These are phyloP conservation scores for Pythium rhizo-oryzae DNA, from an alignment of 352 stramenopile genomes.

Conservation along the genomic window DNA sequence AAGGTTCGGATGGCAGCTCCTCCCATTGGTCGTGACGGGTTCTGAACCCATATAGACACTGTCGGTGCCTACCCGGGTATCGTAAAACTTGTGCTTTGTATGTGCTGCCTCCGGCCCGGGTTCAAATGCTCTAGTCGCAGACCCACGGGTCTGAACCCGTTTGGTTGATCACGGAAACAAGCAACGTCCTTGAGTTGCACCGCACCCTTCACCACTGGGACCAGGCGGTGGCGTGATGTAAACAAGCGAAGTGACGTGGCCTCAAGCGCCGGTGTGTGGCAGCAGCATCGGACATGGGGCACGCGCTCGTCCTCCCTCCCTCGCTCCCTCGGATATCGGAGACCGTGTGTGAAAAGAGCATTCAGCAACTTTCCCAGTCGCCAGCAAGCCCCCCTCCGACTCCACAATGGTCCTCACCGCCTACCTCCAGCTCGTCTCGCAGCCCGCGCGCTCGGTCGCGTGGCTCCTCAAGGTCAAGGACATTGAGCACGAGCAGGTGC, in stretches of 20 bases:
- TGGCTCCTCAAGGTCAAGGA: slow-evolving; percentile 54
- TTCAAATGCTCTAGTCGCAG: neutral
- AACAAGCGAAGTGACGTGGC: slow-evolving; percentile 15
- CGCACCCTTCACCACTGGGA: neutral
- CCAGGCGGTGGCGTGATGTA: slow-evolving; percentile 12
- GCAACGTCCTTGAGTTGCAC: neutral
- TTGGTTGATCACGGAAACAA: neutral
- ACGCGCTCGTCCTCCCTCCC: neutral
- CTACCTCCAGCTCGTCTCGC: slow-evolving; percentile 29
- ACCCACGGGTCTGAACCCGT: neutral
- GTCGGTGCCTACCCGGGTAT: neutral
- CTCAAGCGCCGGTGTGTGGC: neutral
- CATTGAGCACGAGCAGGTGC: slow-evolving; percentile 45
- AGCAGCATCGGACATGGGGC: slow-evolving; percentile 9
- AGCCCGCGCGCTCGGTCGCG: slow-evolving; percentile 30
- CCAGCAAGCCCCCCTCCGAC: neutral
- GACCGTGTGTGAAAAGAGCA: neutral
- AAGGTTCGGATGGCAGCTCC: neutral
- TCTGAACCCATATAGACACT: no score
- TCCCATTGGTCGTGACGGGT: neutral
- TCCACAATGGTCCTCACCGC: slow-evolving; percentile 27
- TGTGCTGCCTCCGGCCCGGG: neutral
- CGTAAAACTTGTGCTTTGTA: neutral
- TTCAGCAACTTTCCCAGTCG: slow-evolving; percentile 17
- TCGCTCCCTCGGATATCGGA: neutral